Evolutionary conservation across 345 rosid species (phyloP).

Genomic region (Aquilaria sinensis): DNA sequence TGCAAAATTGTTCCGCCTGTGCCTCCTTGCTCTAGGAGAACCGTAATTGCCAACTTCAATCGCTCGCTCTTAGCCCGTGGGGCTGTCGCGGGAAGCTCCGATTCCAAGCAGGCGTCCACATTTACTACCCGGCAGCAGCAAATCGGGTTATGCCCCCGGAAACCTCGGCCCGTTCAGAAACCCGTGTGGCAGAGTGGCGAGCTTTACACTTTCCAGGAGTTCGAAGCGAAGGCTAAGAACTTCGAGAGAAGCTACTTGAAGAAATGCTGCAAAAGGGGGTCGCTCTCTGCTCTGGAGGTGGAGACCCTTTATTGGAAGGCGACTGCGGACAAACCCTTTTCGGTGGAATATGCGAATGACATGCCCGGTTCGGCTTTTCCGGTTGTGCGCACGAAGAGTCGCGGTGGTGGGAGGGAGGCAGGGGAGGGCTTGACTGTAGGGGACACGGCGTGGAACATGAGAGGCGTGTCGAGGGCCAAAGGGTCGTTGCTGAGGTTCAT

Average conservation of each 20-base stretch:
- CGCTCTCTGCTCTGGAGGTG: slow-evolving; percentile 59
- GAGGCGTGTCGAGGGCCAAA: slow-evolving; percentile 84
- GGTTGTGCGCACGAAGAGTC: slow-evolving; percentile 34
- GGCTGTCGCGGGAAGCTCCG: slow-evolving; percentile 21
- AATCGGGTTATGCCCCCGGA: slow-evolving; percentile 98
- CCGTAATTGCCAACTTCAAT: slow-evolving; percentile 66
- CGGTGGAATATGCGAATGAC: slow-evolving; percentile 95
- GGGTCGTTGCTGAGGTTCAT: slow-evolving; percentile 88
- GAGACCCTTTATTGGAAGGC: slow-evolving; percentile 99
- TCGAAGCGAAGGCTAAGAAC: slow-evolving; percentile 76
- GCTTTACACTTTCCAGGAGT: slow-evolving; percentile 71
- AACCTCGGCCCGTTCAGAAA: slow-evolving; percentile 79
- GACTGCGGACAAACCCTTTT: slow-evolving; percentile 79
- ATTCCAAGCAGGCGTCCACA: slow-evolving; percentile 55
- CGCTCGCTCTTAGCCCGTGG: slow-evolving; percentile 71
- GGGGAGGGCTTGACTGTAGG: slow-evolving; percentile 68
- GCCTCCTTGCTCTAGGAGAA: slow-evolving; percentile 54
- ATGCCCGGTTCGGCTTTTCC: slow-evolving; percentile 97
- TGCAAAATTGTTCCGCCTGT: slow-evolving; percentile 97
- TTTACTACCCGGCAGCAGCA: slow-evolving; percentile 98
- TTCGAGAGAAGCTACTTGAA: slow-evolving; percentile 66
- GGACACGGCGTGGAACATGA: slow-evolving; percentile 96
- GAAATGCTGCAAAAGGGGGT: slow-evolving; percentile 48
- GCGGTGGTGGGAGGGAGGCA: slow-evolving; percentile 20
- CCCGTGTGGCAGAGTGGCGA: slow-evolving; percentile 99